Conservation (phyloP, 2,329 filamentous ascomycete species). For the Colletotrichum camelliae region DNA sequence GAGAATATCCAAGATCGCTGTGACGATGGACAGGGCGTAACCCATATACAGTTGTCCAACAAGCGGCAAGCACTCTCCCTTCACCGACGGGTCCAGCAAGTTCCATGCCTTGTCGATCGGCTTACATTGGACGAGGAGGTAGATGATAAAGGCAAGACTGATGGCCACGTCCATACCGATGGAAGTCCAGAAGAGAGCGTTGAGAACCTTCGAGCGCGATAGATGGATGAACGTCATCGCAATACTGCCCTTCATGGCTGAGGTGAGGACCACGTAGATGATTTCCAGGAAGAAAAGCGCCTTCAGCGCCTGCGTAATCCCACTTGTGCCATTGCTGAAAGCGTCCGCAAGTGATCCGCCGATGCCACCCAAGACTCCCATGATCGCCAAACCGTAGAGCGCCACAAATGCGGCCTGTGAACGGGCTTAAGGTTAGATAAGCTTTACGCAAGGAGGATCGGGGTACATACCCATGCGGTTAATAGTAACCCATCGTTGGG, state of each 20-base stretch:
- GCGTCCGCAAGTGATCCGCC: neutral
- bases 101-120: conserved; percentile 9
- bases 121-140: conserved; percentile 7
- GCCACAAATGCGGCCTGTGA: neutral
- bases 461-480: neutral
- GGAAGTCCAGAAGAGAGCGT: neutral
- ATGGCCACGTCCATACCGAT: conserved; percentile 3
- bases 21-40: conserved; percentile 8
- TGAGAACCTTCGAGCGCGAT: conserved; percentile 3
- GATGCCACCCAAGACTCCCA: conserved; percentile 5
- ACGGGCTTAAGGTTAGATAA: neutral
- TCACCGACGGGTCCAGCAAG: neutral
- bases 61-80: conserved; percentile 1
- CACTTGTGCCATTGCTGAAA: neutral
- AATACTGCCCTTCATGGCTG: conserved; percentile 17
- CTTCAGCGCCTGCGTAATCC: neutral
- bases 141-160: conserved; percentile 9
- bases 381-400: neutral
- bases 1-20: neutral
- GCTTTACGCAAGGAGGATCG: too few relatives aligned
- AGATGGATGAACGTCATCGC: conserved; percentile 11
- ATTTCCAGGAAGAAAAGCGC: conserved; percentile 10
- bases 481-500: neutral
- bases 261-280: conserved; percentile 13
- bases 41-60: conserved; percentile 9